These are phyloP conservation scores for Mycena olivaceomarginata DNA, from an alignment of 768 basidiomycete genomes.

Conservation along the genomic window DNA sequence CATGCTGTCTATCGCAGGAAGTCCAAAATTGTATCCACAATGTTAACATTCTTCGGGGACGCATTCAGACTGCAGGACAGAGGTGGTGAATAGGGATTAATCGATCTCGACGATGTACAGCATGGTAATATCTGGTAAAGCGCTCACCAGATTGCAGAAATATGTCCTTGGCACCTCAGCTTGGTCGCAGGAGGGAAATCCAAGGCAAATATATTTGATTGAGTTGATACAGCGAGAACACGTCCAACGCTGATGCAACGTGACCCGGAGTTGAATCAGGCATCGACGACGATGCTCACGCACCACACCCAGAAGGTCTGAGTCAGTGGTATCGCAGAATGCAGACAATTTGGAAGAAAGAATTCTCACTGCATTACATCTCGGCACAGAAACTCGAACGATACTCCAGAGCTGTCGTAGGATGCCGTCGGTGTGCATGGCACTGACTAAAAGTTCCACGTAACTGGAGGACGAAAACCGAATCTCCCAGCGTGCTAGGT, in stretches of 20 bases:
- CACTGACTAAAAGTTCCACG: not conserved
- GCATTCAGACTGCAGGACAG: too few species aligned
- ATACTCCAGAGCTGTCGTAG: not conserved
- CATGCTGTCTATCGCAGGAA: too few species aligned
- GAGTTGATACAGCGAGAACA: not conserved
- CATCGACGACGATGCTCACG: not conserved
- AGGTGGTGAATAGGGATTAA: not conserved
- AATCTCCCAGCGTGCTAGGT: not conserved
- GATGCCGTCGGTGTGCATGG: not conserved
- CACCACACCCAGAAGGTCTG: not conserved
- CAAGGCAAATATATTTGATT: not conserved
- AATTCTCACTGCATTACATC: not conserved
- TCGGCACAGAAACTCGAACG: not conserved
- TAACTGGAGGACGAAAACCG: not conserved
- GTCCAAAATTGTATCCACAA: too few species aligned
- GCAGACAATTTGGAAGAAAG: not conserved
- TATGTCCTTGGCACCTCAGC: not conserved
- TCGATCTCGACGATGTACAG: not conserved
- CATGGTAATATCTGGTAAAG: not conserved
- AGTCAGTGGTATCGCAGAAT: not conserved
- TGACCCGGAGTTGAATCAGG: not conserved
- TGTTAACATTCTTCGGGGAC: too few species aligned
- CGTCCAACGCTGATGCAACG: not conserved
- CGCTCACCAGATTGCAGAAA: not conserved
- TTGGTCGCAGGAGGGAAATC: slow-evolving; percentile 1